Conservation (phyloP, 106 monocot genomes). For the Vanilla planifolia region DNA sequence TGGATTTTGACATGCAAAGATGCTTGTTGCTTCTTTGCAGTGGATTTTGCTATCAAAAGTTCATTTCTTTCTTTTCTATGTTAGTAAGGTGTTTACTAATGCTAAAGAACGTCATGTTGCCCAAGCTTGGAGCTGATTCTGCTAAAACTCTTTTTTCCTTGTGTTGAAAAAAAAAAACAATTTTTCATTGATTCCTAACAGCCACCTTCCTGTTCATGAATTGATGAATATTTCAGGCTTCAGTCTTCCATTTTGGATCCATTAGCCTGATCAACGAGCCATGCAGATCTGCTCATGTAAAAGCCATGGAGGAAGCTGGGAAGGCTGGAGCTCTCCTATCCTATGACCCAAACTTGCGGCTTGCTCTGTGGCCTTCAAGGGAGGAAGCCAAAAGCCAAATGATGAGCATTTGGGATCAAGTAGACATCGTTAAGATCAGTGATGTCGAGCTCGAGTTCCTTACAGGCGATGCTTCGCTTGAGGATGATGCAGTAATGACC, state of each 20-base stretch:
- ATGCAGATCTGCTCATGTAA: constrained; percentile 53
- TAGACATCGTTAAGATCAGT: constrained; percentile 63
- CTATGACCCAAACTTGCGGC: constrained; percentile 49
- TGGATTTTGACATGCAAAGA: too few relatives aligned
- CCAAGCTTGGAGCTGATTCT: neutral
- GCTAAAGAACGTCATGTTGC: too few relatives aligned
- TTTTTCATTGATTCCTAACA: neutral
- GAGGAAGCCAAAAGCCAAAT: constrained; percentile 38
- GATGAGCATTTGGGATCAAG: constrained; percentile 67
- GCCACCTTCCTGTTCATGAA: neutral
- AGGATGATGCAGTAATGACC: constrained; percentile 44
- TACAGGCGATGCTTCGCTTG: constrained; percentile 28
- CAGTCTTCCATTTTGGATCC: constrained; percentile 73
- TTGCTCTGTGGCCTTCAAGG: constrained; percentile 48
- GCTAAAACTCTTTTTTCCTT: neutral
- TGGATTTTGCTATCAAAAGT: too few relatives aligned
- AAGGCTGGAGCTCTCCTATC: constrained; percentile 47
- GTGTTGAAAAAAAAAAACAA: neutral
- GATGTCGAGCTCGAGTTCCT: constrained; percentile 62
- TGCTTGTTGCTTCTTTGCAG: too few relatives aligned
- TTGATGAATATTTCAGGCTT: constrained; percentile 28
- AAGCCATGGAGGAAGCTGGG: constrained; percentile 57
- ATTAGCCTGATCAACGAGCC: constrained; percentile 79
- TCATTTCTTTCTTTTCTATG: too few relatives aligned
- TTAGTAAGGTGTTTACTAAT: too few relatives aligned